phyloP scores from a whole-genome alignment of 2,329 filamentous ascomycete species.

The Colletotrichum musae region DNA sequence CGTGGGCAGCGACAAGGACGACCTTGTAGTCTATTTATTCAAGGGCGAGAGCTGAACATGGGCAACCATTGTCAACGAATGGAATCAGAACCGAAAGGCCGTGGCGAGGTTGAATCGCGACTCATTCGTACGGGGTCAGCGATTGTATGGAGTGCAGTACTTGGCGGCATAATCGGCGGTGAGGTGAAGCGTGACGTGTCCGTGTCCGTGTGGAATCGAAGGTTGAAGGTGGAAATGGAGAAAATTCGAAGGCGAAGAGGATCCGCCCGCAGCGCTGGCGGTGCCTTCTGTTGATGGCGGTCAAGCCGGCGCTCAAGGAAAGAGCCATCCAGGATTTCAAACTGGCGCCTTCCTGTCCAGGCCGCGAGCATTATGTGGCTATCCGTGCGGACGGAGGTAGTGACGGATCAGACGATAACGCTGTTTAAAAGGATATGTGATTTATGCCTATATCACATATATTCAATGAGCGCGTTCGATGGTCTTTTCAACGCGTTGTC shows the following conservation, averaged over 20 bases:
- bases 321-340: neutral
- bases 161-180: constrained; percentile 4
- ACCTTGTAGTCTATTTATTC: neutral
- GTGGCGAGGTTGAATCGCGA: no score
- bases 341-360: neutral
- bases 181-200: constrained; percentile 12
- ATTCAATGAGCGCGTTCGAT: no score
- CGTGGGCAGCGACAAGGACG: constrained; percentile 12
- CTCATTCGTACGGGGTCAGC: no score
- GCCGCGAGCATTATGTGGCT: no score
- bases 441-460: no score
- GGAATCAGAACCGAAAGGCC: neutral
- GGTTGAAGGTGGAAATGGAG: neutral
- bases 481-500: no score
- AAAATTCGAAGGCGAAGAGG: neutral
- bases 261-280: neutral
- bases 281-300: constrained; percentile 7
- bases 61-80: neutral
- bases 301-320: neutral
- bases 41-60: neutral
- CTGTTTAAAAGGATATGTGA: no score
- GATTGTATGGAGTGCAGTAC: neutral
- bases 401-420: no score
- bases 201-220: neutral
- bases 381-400: no score